phyloP scores from a whole-genome alignment of 352 stramenopile species.

The Pythium insidiosum region DNA sequence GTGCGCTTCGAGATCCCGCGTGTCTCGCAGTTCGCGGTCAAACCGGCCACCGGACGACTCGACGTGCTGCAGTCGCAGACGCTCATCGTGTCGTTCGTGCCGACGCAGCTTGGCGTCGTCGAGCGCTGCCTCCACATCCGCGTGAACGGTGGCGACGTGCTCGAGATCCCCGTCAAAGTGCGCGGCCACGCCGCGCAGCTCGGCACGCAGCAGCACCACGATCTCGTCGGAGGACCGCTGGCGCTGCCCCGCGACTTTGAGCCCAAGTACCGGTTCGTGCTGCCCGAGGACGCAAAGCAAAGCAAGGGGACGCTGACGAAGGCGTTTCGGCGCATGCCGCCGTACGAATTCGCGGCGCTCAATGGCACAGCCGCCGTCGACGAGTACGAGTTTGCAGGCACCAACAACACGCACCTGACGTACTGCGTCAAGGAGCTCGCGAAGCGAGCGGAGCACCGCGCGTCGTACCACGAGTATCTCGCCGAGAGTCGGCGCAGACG shows the following conservation, averaged over 20 bases:
- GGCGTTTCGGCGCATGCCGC: constrained; percentile 48
- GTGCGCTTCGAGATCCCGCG: constrained; percentile 55
- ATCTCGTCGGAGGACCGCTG: constrained; percentile 45
- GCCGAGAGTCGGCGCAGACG: constrained; percentile 13
- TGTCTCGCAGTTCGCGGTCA: constrained; percentile 70
- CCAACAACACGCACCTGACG: constrained; percentile 79
- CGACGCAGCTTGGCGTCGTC: constrained; percentile 81
- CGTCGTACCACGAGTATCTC: constrained; percentile 66
- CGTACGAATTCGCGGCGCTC: constrained; percentile 48
- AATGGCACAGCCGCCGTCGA: constrained; percentile 69
- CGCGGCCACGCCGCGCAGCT: constrained; percentile 51
- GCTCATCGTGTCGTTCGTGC: constrained; percentile 86
- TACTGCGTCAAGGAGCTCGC: constrained; percentile 83
- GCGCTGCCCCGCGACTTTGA: constrained; percentile 81
- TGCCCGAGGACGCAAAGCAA: constrained; percentile 56
- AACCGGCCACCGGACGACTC: constrained; percentile 55
- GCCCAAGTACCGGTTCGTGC: constrained; percentile 87
- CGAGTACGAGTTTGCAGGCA: constrained; percentile 77
- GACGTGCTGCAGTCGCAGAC: constrained; percentile 84
- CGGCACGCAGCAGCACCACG: constrained; percentile 20
- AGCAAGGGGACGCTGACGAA: constrained; percentile 42
- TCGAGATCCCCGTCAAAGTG: constrained; percentile 52
- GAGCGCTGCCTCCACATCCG: constrained; percentile 27
- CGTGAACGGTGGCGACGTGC: constrained; percentile 39
- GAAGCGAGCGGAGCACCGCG: constrained; percentile 50